phyloP scores from a whole-genome alignment of 2,329 filamentous ascomycete genomes.

The Tolypocladium ophioglossoides region DNA sequence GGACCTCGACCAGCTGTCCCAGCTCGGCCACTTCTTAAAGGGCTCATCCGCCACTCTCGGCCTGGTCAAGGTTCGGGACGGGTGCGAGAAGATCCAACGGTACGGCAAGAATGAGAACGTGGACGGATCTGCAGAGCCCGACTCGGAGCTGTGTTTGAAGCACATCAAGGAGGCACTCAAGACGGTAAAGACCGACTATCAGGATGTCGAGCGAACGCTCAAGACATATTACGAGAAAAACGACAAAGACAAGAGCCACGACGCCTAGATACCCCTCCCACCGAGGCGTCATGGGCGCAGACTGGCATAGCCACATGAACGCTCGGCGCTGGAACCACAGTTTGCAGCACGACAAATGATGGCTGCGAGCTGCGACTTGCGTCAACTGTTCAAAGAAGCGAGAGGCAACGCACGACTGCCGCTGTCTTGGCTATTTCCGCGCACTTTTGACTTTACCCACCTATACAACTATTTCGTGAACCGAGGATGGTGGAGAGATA shows the following conservation, averaged over 20 bases:
- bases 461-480: not conserved
- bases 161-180: constrained; percentile 61
- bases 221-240: constrained; percentile 48
- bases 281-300: not conserved
- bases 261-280: constrained; percentile 6
- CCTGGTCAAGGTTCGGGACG: constrained; percentile 80
- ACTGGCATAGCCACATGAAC: not conserved
- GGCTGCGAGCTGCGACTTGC: not conserved
- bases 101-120: constrained; percentile 76
- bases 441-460: not conserved
- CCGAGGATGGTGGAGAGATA: not conserved
- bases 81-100: constrained; percentile 94
- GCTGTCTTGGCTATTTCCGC: not conserved
- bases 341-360: not conserved
- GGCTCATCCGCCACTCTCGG: constrained; percentile 93
- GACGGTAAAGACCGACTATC: constrained; percentile 66
- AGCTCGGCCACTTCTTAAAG: constrained; percentile 91
- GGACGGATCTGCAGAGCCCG: constrained; percentile 55
- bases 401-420: not conserved
- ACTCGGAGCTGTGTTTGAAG: constrained; percentile 57
- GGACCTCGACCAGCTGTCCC: constrained; percentile 66
- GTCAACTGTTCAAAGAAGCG: not conserved
- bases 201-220: constrained; percentile 60
- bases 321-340: not conserved
- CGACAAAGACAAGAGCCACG: constrained; percentile 8